A percentile compares a stretch with the other conserved stretches of the same genome.
These are phyloP conservation scores for Saturnispora serradocipensis DNA, from an alignment of 805 yeast genomes.

Conservation along the genomic window DNA sequence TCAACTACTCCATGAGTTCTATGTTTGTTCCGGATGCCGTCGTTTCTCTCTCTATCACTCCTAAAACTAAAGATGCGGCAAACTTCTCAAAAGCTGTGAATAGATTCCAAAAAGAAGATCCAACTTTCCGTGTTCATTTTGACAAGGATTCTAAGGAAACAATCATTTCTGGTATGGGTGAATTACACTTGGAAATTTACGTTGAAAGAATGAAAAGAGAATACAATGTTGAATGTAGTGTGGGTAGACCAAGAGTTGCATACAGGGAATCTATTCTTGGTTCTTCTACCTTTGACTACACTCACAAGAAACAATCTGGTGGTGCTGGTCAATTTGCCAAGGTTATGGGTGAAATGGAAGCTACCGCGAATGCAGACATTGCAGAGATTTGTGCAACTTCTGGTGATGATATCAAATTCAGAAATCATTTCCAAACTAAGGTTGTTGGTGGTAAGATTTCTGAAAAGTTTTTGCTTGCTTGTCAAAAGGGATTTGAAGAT, in stretches of 20 bases:
- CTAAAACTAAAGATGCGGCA: conserved; percentile 76
- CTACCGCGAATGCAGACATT: conserved; percentile 44
- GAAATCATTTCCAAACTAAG: conserved; percentile 72
- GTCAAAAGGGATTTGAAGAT: conserved; percentile 93
- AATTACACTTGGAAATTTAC: conserved; percentile 91
- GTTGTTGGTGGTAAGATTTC: conserved; percentile 96
- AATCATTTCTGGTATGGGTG: conserved; percentile 89
- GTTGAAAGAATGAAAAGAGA: conserved; percentile 98
- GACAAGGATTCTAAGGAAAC: conserved; percentile 93
- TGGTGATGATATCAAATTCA: conserved; percentile 29
- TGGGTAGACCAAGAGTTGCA: conserved; percentile 97
- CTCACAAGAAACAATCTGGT: conserved; percentile 97
- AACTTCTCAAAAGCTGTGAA: conserved; percentile 95
- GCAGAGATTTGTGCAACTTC: conserved; percentile 23
- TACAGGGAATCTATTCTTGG: conserved; percentile 85
- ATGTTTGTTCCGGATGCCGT: conserved; percentile 99
- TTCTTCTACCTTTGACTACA: conserved; percentile 74
- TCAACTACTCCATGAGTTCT: conserved; percentile 84
- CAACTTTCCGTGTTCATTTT: conserved; percentile 88
- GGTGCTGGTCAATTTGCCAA: conserved; percentile 99
- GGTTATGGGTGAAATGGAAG: conserved; percentile 72
- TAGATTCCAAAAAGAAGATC: conserved; percentile 97
- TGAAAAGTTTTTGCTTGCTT: conserved; percentile 88
- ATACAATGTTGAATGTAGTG: conserved; percentile 87
- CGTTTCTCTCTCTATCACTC: conserved; percentile 82